Evolutionary conservation across 148 eudicot species (phyloP), one percentile per base, ranked within the genome.

Genomic region (Amaranthus cruentus): DNA sequence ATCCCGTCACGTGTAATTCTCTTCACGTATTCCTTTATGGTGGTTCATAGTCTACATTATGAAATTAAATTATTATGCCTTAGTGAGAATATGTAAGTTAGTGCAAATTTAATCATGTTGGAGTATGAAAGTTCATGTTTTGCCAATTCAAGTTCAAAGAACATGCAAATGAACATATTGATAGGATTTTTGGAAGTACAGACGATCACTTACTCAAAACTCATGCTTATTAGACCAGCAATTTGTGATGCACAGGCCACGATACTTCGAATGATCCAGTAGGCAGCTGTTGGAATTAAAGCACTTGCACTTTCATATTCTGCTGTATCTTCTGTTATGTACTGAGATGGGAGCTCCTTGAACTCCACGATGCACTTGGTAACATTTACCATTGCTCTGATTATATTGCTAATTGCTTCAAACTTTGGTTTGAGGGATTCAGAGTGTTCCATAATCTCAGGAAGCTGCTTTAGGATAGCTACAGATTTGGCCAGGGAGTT

Each of bases 401-500:
- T 80, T 14, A 92, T 83, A 71, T 81, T 78, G 42, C 60, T 59
- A n/a, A 92, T 82, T 14, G 92, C 85, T 15, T 86, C 88, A 52
- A 85, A 85, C 76, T 82, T 83, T 14, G 89, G 91, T 62, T 78
- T 85, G 43, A 89, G 72, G 46, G 84, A 77, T 4, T 78, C 86
- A 2, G 73, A 47, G 2, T 73, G 77, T 65, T 79, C 87, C 71
- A 88, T 74, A 9, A 85, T 76, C 42, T 88, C 88, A 0, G 90
- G 92, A 1, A 92, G 75, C 69, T 91, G 93, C 84, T 85, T 91
- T 10, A 91, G 90, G 56, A 80, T 52, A 1, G 87, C 90, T 38
- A 92, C 84, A 55, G 91, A 84, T 59, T 88, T 89, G 66, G 97
- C 97, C n/a, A 92, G 75, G 9, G 90, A 83, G 73, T 89, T 84